Evolutionary conservation across 2,329 filamentous ascomycete genomes (phyloP).

Genomic region (Sphaerulina vaccinii): DNA sequence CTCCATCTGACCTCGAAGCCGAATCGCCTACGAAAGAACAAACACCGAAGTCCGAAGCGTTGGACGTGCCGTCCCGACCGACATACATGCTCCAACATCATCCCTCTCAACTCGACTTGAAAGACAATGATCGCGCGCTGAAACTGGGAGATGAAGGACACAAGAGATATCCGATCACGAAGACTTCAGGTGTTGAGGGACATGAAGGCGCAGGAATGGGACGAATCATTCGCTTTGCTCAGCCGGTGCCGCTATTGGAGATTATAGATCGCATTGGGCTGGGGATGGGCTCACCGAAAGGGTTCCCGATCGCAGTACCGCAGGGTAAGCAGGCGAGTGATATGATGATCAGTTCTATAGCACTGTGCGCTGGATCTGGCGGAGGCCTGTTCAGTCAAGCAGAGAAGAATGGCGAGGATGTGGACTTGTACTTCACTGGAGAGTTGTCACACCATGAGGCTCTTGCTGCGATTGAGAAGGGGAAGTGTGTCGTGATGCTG

Average conservation of each 20-base stretch:
- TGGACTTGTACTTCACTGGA: slow-evolving; percentile 84
- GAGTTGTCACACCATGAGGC: slow-evolving; percentile 94
- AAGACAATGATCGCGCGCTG: slow-evolving; percentile 36
- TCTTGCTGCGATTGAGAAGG: slow-evolving; percentile 78
- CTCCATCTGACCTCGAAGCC: slow-evolving; percentile 18
- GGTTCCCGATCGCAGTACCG: slow-evolving; percentile 63
- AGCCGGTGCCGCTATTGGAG: slow-evolving; percentile 52
- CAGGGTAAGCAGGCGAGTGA: slow-evolving; percentile 56
- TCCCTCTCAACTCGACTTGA: slow-evolving; percentile 45
- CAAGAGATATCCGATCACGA: slow-evolving; percentile 54
- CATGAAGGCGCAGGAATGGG: slow-evolving; percentile 59
- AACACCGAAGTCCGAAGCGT: slow-evolving; percentile 18
- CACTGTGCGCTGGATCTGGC: slow-evolving; percentile 87
- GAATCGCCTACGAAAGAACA: slow-evolving; percentile 14
- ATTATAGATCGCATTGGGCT: slow-evolving; percentile 63
- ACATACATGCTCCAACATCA: slow-evolving; percentile 49
- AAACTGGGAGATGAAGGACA: slow-evolving; percentile 47
- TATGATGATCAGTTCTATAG: slow-evolving; percentile 66
- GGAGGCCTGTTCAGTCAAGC: slow-evolving; percentile 69
- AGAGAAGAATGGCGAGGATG: slow-evolving; percentile 45
- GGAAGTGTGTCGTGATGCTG: slow-evolving; percentile 76
- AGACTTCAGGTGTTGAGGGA: slow-evolving; percentile 44
- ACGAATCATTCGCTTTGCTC: slow-evolving; percentile 56
- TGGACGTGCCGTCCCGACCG: slow-evolving; percentile 43
- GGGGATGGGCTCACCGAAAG: slow-evolving; percentile 65